Evolutionary conservation across 2,329 filamentous ascomycete species (phyloP).

Genomic region (Claviceps sp.): DNA sequence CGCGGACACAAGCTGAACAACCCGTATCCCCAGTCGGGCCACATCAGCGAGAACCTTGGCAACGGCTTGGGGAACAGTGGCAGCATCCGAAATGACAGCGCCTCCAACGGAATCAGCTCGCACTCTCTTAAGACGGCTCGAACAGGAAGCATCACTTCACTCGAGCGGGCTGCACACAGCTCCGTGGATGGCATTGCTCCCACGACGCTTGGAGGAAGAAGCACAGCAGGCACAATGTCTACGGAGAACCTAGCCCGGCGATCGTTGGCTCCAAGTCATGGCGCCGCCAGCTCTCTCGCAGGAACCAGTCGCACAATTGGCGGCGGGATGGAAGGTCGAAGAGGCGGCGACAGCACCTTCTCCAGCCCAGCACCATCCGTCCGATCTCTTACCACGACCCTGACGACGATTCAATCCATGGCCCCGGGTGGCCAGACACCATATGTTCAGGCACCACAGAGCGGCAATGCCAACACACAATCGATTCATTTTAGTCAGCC

Average conservation of each 20-base stretch:
- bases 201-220: constrained; percentile 53
- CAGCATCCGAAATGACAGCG: constrained; percentile 8
- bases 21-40: constrained; percentile 78
- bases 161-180: constrained; percentile 44
- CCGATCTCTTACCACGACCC: constrained; percentile 66
- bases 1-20: constrained; percentile 60
- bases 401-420: constrained; percentile 74
- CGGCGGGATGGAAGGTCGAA: constrained; percentile 51
- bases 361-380: constrained; percentile 73
- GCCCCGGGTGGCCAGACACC: constrained; percentile 39
- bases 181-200: constrained; percentile 45
- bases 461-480: constrained; percentile 26
- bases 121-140: constrained; percentile 43
- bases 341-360: constrained; percentile 65
- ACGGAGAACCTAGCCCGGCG: constrained; percentile 66
- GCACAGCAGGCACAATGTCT: constrained; percentile 66
- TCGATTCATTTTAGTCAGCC: constrained; percentile 52
- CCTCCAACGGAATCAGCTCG: constrained; percentile 29
- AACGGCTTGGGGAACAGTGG: constrained; percentile 12
- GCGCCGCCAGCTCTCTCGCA: constrained; percentile 43
- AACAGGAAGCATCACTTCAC: constrained; percentile 41
- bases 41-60: constrained; percentile 22
- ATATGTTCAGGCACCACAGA: constrained; percentile 14
- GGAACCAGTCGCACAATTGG: constrained; percentile 62
- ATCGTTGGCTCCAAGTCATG: constrained; percentile 65